Evolutionary conservation across 352 stramenopile genomes (phyloP).

Genomic region (Phytophthora citrophthora): DNA sequence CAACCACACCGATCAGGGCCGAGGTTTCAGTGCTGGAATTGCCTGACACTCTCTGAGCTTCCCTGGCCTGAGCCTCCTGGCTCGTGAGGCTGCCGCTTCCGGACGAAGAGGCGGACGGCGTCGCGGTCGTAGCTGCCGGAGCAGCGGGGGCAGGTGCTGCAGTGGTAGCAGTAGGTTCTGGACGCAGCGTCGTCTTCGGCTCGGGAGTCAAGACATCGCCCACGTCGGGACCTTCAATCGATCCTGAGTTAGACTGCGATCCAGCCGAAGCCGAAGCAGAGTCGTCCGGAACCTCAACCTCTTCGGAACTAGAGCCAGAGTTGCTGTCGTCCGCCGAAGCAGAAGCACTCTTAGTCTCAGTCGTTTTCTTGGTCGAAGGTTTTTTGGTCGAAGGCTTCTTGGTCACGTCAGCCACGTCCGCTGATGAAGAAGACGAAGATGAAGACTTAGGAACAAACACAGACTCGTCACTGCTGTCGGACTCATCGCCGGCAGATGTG

Average conservation of each 20-base stretch:
- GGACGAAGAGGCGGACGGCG: slow-evolving; percentile 10
- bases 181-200: slow-evolving; percentile 28
- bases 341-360: slow-evolving; percentile 10
- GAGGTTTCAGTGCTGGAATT: slow-evolving; percentile 4
- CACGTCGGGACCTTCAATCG: slow-evolving; percentile 41
- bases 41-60: slow-evolving; percentile 43
- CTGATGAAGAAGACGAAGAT: slow-evolving; percentile 20
- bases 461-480: slow-evolving; percentile 20
- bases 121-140: slow-evolving; percentile 9
- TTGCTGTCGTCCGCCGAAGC: slow-evolving; percentile 10
- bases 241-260: slow-evolving; percentile 25
- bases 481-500: slow-evolving; percentile 24
- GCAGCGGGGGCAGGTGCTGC: slow-evolving; percentile 17
- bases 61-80: slow-evolving; percentile 56
- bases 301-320: slow-evolving; percentile 27
- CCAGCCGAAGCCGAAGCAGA: slow-evolving; percentile 6
- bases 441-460: slow-evolving; percentile 22
- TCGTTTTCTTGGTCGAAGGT: slow-evolving; percentile 30
- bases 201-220: slow-evolving; percentile 31
- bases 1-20: slow-evolving; percentile 25
- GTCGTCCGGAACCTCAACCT: slow-evolving; percentile 5
- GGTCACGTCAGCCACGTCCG: slow-evolving; percentile 19
- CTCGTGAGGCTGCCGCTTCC: slow-evolving; percentile 36
- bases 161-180: slow-evolving; percentile 13
- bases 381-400: slow-evolving; percentile 36